Conservation (phyloP, 495 filamentous ascomycete genomes). For the Aspergillus kassunensis region DNA sequence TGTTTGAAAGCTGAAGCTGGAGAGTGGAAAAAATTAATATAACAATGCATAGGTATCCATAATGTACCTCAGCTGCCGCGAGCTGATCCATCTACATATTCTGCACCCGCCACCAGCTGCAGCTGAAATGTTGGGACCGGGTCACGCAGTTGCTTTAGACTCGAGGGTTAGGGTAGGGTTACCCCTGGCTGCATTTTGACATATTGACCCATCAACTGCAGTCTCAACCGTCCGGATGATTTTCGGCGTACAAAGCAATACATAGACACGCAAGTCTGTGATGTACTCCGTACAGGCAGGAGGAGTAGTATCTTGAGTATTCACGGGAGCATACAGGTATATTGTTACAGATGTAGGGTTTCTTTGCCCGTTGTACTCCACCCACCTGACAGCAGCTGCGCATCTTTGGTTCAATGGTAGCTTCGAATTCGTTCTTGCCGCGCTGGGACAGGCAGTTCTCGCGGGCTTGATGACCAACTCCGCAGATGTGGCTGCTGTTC, state of each 20-base stretch:
- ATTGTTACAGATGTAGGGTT: not conserved
- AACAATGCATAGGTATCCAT: too few relatives aligned
- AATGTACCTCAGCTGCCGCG: not conserved
- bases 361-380: not conserved
- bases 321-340: not conserved
- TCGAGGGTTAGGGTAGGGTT: not conserved
- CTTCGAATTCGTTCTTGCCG: too few relatives aligned
- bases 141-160: slow-evolving; percentile 1
- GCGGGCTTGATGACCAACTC: not conserved
- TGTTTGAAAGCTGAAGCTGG: not conserved
- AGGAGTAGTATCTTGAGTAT: not conserved
- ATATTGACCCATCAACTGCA: too few relatives aligned
- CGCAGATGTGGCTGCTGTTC: not conserved
- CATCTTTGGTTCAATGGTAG: too few relatives aligned
- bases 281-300: not conserved
- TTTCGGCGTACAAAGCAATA: too few relatives aligned
- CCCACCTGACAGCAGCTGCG: not conserved
- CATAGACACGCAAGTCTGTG: not conserved
- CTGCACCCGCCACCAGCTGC: too few relatives aligned
- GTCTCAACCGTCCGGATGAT: too few relatives aligned
- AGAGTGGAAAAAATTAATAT: not conserved
- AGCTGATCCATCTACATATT: too few relatives aligned
- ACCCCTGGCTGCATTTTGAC: not conserved
- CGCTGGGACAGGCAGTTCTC: not conserved
- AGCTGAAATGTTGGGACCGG: not conserved